phyloP scores from a whole-genome alignment of 805 yeast genomes.

The Metschnikowia aberdeeniae region DNA sequence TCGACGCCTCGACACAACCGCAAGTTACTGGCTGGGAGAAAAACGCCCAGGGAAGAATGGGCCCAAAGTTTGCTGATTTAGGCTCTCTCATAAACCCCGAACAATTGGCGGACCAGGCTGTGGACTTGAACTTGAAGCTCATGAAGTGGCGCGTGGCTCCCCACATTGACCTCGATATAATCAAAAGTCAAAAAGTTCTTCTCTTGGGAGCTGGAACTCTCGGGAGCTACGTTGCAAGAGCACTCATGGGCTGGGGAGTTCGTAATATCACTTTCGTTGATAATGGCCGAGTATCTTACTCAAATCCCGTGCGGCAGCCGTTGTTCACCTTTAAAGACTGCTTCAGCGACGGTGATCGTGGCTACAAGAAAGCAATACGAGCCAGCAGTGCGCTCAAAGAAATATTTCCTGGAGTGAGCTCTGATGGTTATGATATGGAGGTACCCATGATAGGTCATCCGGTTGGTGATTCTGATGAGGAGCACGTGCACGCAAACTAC shows the following conservation, averaged over 20 bases:
- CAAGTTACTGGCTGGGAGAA: conserved; percentile 88
- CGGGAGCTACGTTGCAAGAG: conserved; percentile 87
- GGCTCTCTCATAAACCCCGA: conserved; percentile 77
- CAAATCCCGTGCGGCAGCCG: conserved; percentile 95
- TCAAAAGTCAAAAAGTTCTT: conserved; percentile 60
- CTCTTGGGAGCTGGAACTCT: conserved; percentile 95
- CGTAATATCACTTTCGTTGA: conserved; percentile 83
- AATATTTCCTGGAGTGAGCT: conserved; percentile 73
- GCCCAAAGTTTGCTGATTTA: conserved; percentile 80
- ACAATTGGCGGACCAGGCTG: conserved; percentile 85
- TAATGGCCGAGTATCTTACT: conserved; percentile 80
- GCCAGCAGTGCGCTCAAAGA: conserved; percentile 72
- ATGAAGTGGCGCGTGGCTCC: conserved; percentile 98
- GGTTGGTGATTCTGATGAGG: conserved; percentile 45
- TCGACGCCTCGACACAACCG: conserved; percentile 21
- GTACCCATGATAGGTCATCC: conserved; percentile 98
- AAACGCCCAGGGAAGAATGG: conserved; percentile 63
- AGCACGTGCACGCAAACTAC: conserved; percentile 46
- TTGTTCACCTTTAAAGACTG: conserved; percentile 80
- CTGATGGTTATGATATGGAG: conserved; percentile 61
- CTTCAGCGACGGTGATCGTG: conserved; percentile 54
- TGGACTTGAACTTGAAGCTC: conserved; percentile 80
- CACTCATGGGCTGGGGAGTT: conserved; percentile 93
- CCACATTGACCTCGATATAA: conserved; percentile 60
- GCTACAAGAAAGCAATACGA: conserved; percentile 66